Base-by-base conservation (phyloP, 352 stramenopile genomes). In the Pythium guiyangense region DNA sequence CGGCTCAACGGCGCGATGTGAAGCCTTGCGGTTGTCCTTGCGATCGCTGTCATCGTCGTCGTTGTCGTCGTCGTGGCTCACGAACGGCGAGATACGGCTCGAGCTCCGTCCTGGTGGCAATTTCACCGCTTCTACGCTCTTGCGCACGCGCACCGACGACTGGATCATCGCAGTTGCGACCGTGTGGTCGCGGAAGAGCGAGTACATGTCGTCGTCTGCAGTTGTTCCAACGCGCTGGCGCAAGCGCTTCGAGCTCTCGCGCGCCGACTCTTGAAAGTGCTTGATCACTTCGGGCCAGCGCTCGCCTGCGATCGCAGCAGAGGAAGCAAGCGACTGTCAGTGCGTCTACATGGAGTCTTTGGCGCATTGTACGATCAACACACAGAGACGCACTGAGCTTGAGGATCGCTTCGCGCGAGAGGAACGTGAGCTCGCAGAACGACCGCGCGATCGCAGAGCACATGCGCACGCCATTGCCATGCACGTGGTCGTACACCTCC, bases 401-500 rank as follows among this genome's bases (percentile, higher is more conserved):
- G 31, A 71, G 61, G 43, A 92, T 89, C 0, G 77, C 70, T 52
- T 90, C 74, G 11, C 84, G 69, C 11, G 84, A 94, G 15, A 94
- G 60, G 63, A 94, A 94, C 6, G 79, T 88, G 20, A 92, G 65
- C 42, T 94, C 82, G 34, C 75, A 86, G 42, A 90, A 94, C 10
- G 79, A 79, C 52, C 81, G 88, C 4, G 83, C 81, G 18, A 94
- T 74, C 6, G 84, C 84, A 3, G 79, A 90, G 54, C 78, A 91
- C 40, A 94, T 86, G n/a, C 84, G 84, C 11, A 92, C 78, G n/a
- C 83, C 82, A n/a, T 90, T 89, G 37, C 82, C 84, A 46, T 90
- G 77, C 4, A 87, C 61, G 34, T 84, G 70, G 49, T 92, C 80
- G 51, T 91, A 94, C 20, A 94, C 71, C 62, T 94, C 84, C n/a